A percentile compares a stretch with the other conserved stretches of the same genome.
phyloP scores from a whole-genome alignment of 352 stramenopile genomes.

The Globisporangium yorkense region DNA sequence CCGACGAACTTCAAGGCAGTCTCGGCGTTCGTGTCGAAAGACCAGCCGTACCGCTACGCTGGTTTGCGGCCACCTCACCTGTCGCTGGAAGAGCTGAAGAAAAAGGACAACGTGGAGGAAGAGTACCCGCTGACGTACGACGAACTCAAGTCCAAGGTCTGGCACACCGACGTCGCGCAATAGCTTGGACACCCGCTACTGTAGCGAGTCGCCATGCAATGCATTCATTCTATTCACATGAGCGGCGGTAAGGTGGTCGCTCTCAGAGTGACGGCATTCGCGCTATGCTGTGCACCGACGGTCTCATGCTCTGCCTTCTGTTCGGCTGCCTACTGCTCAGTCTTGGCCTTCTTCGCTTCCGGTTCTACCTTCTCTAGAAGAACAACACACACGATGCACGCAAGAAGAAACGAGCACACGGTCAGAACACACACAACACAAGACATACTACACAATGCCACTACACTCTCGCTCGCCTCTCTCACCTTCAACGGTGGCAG shows the following conservation, averaged over 20 bases:
- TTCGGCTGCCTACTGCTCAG: conserved; percentile 20
- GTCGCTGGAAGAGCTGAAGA: conserved; percentile 72
- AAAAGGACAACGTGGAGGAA: conserved; percentile 82
- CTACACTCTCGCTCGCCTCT: background rate
- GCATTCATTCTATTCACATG: conserved; percentile 26
- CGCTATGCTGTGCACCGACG: background rate
- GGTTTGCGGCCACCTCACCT: conserved; percentile 58
- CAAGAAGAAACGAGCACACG: conserved; percentile 1
- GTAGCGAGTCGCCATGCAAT: conserved; percentile 7
- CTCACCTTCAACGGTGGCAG: conserved; percentile 19
- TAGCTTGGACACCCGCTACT: background rate
- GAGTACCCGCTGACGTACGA: conserved; percentile 85
- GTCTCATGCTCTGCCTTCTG: too few species aligned
- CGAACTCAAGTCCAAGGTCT: conserved; percentile 83
- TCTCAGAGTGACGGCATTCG: background rate
- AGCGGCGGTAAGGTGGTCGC: background rate
- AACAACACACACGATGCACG: background rate
- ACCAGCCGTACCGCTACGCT: conserved; percentile 69
- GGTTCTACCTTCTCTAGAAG: conserved; percentile 42
- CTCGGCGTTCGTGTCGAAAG: conserved; percentile 40
- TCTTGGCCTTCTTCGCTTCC: conserved; percentile 80
- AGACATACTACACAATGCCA: background rate
- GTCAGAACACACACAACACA: conserved; percentile 9
- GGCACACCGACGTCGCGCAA: conserved; percentile 34
- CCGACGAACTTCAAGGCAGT: conserved; percentile 25